These are phyloP conservation scores for Orbilia brochopaga DNA, from an alignment of 2,329 filamentous ascomycete genomes.

Conservation along the genomic window DNA sequence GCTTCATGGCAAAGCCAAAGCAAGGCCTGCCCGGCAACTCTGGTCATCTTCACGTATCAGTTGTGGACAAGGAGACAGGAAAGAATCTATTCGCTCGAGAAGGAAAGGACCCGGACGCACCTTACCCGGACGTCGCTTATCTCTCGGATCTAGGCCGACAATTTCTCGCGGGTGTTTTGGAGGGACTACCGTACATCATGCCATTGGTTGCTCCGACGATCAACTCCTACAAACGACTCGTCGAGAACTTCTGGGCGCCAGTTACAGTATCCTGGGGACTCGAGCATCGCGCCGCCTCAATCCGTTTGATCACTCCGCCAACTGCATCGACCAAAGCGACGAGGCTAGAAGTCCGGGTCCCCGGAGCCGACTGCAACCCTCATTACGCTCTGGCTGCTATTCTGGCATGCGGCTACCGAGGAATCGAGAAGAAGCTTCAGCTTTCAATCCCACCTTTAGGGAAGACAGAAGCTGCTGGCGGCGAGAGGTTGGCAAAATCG, in stretches of 20 bases:
- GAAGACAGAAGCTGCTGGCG: constrained; percentile 81
- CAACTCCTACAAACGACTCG: constrained; percentile 96
- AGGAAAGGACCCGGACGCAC: constrained; percentile 71
- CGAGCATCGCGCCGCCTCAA: constrained; percentile 89
- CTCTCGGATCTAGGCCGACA: constrained; percentile 88
- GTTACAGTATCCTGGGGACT: constrained; percentile 97
- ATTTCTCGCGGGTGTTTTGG: constrained; percentile 88
- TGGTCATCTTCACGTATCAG: constrained; percentile 92
- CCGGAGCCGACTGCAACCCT: constrained; percentile 91
- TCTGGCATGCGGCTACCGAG: constrained; percentile 85
- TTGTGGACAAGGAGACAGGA: constrained; percentile 74
- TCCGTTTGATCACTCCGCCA: constrained; percentile 87
- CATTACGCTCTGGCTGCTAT: constrained; percentile 86
- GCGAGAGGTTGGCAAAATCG: constrained; percentile 79
- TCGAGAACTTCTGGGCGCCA: constrained; percentile 99
- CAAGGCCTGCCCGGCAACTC: constrained; percentile 91
- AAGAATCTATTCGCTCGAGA: constrained; percentile 84
- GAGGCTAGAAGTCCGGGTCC: constrained; percentile 88
- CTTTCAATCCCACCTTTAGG: constrained; percentile 82
- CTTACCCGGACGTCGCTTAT: constrained; percentile 75
- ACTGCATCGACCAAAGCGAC: constrained; percentile 84
- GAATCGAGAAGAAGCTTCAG: constrained; percentile 87
- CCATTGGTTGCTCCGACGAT: constrained; percentile 90
- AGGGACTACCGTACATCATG: constrained; percentile 93
- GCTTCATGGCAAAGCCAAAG: constrained; percentile 98